Base-by-base conservation (phyloP, 2,329 filamentous ascomycete species). In the Penicillium sp. region DNA sequence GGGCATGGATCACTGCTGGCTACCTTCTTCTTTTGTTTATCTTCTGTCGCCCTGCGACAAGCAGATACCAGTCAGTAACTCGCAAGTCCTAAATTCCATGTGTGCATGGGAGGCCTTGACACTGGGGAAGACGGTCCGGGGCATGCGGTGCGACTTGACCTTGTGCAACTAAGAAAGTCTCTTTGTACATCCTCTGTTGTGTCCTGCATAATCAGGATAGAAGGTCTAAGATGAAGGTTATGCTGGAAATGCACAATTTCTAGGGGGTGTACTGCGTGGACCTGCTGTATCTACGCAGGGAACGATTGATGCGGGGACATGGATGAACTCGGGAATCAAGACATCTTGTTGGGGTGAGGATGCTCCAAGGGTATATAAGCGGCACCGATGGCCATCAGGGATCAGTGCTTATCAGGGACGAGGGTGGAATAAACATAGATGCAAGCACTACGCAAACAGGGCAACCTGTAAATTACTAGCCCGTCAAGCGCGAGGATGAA, bases 401-500 rank as follows among this genome's bases (percentile, higher is more conserved):
- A 22, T 4, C 3, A 22, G 22, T 22, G 22, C 3, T 22, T 22
- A 22, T 22, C 22, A 22, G 22, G 22, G 22, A 22, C 22, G 22
- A 22, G 22, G 22, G 22, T 22, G 22, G 22, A 22, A 22, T 22
- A 22, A 22, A 2, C 22, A 22, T 5, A 47, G 22, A 48, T 34
- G 34, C 17, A 38, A 5, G 15, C 2, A 48, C 34, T 55, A 45
- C 42, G 20, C n/a, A 39, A 14, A 37, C n/a, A 20, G 31, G 17
- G 31, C 31, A 37, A 1, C 0, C 31, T 8, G 28, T 25, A 7
- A 38, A 4, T 31, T 38, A 47, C 22, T 15, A 31, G 25, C 35
- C 20, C 48, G 8, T 37, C 48, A 15, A 25, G 12, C 49, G 39
- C 17, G 10, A 6, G 25, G 60, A 48, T 67, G 64, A 66, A 67